These are phyloP conservation scores for Malassezia furfur DNA, from an alignment of 1,284 basidiomycete genomes.

Conservation along the genomic window DNA sequence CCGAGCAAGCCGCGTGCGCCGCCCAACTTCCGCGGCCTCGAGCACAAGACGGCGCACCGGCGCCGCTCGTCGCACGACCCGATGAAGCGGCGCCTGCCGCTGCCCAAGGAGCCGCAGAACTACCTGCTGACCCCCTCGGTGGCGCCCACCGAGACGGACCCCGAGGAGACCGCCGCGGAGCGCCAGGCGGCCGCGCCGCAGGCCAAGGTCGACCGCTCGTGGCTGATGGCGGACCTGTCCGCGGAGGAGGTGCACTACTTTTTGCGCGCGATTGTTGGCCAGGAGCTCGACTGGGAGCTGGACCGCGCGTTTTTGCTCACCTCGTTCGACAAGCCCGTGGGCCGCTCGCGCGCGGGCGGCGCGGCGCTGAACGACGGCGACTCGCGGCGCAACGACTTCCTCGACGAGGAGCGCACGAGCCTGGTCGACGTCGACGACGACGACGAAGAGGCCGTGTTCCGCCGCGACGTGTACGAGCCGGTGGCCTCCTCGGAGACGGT, in stretches of 20 bases:
- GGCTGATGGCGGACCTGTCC: constrained; percentile 29
- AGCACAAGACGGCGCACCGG: constrained; percentile 7
- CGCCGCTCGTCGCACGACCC: neutral
- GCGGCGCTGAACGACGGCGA: constrained; percentile 23
- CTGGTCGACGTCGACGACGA: constrained; percentile 24
- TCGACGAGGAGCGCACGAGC: constrained; percentile 17
- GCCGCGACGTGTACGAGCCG: constrained; percentile 27
- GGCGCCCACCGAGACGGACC: constrained; percentile 15
- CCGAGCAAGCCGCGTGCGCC: too few relatives aligned
- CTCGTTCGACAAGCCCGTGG: constrained; percentile 28
- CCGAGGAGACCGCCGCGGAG: neutral
- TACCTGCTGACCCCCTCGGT: constrained; percentile 16
- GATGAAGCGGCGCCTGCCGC: neutral
- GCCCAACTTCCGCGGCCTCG: constrained; percentile 10
- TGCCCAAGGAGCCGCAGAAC: constrained; percentile 4
- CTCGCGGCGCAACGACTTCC: constrained; percentile 34
- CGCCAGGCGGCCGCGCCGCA: neutral
- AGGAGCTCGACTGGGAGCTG: constrained; percentile 38
- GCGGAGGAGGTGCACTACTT: constrained; percentile 40
- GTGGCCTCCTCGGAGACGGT: constrained; percentile 15
- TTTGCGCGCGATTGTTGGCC: constrained; percentile 28
- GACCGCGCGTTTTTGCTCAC: constrained; percentile 35
- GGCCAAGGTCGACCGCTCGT: constrained; percentile 8
- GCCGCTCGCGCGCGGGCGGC: neutral
- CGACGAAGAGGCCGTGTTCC: constrained; percentile 40